Evolutionary conservation across 257 asterid genomes (phyloP).

Genomic region (Penstemon eatonii): DNA sequence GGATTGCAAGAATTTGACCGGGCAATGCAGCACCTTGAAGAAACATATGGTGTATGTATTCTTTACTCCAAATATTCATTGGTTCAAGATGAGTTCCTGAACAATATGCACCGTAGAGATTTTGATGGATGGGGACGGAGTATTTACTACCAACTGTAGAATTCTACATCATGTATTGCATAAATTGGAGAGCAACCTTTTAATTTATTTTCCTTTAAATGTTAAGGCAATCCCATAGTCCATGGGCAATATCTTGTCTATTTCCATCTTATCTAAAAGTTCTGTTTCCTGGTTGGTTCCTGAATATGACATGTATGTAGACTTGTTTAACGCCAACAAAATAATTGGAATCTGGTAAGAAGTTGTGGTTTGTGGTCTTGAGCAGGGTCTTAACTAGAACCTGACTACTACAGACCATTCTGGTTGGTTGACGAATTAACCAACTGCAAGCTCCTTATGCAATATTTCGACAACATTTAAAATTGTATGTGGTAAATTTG

Average conservation of each 20-base stretch:
- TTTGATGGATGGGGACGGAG: neutral
- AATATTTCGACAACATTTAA: too few relatives aligned
- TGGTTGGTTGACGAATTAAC: conserved; percentile 1
- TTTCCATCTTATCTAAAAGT: neutral
- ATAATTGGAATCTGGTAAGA: conserved; percentile 11
- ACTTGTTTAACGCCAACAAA: neutral
- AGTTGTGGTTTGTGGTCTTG: conserved; percentile 3
- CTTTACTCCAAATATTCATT: conserved; percentile 24
- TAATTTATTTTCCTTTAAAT: neutral
- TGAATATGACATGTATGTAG: neutral
- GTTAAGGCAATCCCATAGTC: neutral
- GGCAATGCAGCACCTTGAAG: conserved; percentile 97
- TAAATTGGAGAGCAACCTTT: neutral
- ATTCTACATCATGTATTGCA: conserved; percentile 2
- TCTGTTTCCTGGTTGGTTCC: neutral
- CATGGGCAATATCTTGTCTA: neutral
- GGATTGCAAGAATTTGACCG: conserved; percentile 95
- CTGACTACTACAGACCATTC: neutral
- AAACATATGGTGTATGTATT: conserved; percentile 68
- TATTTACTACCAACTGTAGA: neutral
- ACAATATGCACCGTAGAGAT: neutral
- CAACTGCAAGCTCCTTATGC: neutral
- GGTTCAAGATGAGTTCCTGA: conserved; percentile 9
- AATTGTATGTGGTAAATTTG: neutral
- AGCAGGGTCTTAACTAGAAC: neutral